Conservation (phyloP, 306 rosid species). For the Vigna angularis region DNA sequence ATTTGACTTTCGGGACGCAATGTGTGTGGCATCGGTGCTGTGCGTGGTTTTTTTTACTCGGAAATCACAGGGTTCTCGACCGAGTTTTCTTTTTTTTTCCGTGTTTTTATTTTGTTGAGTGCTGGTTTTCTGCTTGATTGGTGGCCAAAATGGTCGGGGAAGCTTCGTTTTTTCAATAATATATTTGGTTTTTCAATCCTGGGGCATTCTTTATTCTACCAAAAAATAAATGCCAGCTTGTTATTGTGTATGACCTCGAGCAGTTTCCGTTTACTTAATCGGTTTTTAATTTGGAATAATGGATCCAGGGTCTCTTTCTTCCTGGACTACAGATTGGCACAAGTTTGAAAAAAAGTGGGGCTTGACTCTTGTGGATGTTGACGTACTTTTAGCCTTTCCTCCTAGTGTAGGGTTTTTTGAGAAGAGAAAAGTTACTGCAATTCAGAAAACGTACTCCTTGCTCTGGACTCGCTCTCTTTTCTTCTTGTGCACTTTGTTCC, state of each 20-base stretch:
- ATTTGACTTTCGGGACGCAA: slow-evolving; percentile 34
- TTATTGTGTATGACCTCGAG: slow-evolving; percentile 32
- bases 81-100: slow-evolving; percentile 25
- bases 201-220: slow-evolving; percentile 16
- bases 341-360: slow-evolving; percentile 34
- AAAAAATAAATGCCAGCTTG: slow-evolving; percentile 36
- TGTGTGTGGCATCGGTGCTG: slow-evolving; percentile 27
- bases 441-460: background rate
- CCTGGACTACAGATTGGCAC: slow-evolving; percentile 36
- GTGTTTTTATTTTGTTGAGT: slow-evolving; percentile 14
- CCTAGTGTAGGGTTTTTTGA: slow-evolving; percentile 20
- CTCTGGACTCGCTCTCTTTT: slow-evolving; percentile 15
- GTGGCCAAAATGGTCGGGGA: slow-evolving; percentile 27
- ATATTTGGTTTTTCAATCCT: slow-evolving; percentile 37
- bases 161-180: slow-evolving; percentile 38
- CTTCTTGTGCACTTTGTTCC: slow-evolving; percentile 21
- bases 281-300: slow-evolving; percentile 31
- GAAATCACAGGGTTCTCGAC: background rate
- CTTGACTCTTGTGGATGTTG: slow-evolving; percentile 42
- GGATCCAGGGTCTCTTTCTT: slow-evolving; percentile 37
- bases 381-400: slow-evolving; percentile 25
- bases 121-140: slow-evolving; percentile 51
- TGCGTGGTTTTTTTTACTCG: slow-evolving; percentile 8
- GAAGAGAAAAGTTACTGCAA: background rate
- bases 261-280: slow-evolving; percentile 31